Evolutionary conservation across 2,329 filamentous ascomycete genomes (phyloP).

Genomic region (Exophiala viscosa): DNA sequence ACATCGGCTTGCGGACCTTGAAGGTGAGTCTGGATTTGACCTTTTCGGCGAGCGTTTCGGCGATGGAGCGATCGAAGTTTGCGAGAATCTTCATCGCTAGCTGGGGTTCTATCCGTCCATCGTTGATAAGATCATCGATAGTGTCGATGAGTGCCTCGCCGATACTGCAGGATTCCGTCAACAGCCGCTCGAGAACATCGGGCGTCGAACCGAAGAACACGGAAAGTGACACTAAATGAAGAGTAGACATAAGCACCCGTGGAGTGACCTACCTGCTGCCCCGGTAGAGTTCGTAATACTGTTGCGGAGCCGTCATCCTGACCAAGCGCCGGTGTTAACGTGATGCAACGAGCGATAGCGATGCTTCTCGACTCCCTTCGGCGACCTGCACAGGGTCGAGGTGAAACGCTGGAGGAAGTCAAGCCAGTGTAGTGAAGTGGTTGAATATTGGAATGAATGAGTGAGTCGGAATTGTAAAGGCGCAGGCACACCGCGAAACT

Average conservation of each 20-base stretch:
- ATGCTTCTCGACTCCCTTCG: too few species aligned
- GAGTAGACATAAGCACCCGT: background rate
- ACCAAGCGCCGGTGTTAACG: too few species aligned
- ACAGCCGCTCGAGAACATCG: slow-evolving; percentile 3
- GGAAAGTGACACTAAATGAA: background rate
- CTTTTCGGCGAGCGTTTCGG: slow-evolving; percentile 84
- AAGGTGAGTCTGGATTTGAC: slow-evolving; percentile 89
- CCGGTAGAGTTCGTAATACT: slow-evolving; percentile 93
- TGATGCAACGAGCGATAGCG: too few species aligned
- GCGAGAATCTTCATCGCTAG: slow-evolving; percentile 96
- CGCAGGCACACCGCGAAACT: background rate
- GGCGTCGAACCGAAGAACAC: background rate
- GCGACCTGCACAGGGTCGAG: too few species aligned
- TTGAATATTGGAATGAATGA: too few species aligned
- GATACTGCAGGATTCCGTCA: slow-evolving; percentile 59
- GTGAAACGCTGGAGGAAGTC: too few species aligned
- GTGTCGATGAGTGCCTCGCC: slow-evolving; percentile 91
- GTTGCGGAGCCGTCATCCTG: slow-evolving; percentile 41
- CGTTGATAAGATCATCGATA: slow-evolving; percentile 92
- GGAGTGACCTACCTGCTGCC: slow-evolving; percentile 74
- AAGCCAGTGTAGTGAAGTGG: too few species aligned
- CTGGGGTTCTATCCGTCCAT: slow-evolving; percentile 93
- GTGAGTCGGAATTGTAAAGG: background rate
- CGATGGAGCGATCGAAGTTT: slow-evolving; percentile 91
- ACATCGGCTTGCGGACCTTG: slow-evolving; percentile 62